These are phyloP conservation scores for Phytopythium litorale DNA, from an alignment of 352 stramenopile species.

Conservation along the genomic window DNA sequence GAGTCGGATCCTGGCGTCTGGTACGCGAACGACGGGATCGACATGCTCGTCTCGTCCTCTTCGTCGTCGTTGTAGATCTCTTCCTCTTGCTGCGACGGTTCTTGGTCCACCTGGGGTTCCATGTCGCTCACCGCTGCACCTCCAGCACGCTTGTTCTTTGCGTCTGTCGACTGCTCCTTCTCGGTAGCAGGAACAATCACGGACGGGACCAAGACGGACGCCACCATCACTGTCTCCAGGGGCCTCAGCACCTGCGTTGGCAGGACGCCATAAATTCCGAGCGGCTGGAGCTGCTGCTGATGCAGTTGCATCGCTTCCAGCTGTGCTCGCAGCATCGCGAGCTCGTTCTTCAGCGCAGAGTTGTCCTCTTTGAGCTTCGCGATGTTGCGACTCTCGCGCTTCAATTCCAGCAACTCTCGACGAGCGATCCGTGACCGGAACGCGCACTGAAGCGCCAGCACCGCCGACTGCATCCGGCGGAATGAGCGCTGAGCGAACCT, in stretches of 20 bases:
- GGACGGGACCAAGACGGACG: background rate
- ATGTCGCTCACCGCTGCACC: background rate
- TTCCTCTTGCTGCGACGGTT: background rate
- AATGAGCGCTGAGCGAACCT: conserved; percentile 28
- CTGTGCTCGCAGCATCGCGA: conserved; percentile 52
- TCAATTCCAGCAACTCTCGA: conserved; percentile 33
- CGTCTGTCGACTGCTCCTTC: background rate
- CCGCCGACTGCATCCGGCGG: conserved; percentile 17
- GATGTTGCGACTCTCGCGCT: conserved; percentile 70
- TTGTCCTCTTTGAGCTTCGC: conserved; percentile 75
- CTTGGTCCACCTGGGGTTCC: conserved; percentile 3
- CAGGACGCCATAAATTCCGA: background rate
- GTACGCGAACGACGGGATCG: conserved; percentile 8
- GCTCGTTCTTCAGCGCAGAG: conserved; percentile 57
- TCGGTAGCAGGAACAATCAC: background rate
- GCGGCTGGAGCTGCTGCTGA: conserved; percentile 3
- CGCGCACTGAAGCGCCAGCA: conserved; percentile 56
- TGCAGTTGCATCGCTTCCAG: conserved; percentile 39
- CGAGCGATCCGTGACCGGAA: conserved; percentile 37
- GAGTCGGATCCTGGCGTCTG: conserved; percentile 7
- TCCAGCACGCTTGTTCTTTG: background rate
- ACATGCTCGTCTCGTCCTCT: conserved; percentile 7
- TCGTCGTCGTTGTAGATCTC: background rate
- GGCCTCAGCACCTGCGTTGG: background rate
- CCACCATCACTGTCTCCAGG: conserved; percentile 1